Evolutionary conservation across 371 early-diverging fungal genomes (phyloP), one percentile per base, ranked within the genome.

Genomic region (Mucor sp.): DNA sequence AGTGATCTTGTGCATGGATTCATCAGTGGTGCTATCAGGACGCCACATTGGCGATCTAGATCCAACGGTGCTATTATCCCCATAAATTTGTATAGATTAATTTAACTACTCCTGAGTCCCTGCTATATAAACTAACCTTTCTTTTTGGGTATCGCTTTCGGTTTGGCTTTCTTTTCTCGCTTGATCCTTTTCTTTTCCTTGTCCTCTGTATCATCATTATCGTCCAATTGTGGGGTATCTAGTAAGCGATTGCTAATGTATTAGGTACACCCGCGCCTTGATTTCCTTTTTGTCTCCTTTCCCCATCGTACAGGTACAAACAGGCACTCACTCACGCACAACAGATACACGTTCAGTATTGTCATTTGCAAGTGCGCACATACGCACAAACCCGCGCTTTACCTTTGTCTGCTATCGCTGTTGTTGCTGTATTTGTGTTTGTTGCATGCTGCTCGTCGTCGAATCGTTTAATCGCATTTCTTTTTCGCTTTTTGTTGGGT

Each of bases 41-140:
- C 93, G 57, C 94, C 94, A 71, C 94, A 94, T 67, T 94, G 94
- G 65, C 84, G 88, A 74, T 93, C 93, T 66, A 94, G 74, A 71
- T 94, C 93, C 74, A 94, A 68, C 3, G 89, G 91, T 0, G 83
- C 88, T 83, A 30, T 17, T 30, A 37, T 37, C 14, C 6, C 32
- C 55, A 43, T 43, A 14, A 8, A 43, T 50, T 25, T 50, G 25
- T 25, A 19, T 6, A 50, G 21, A 50, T 50, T 50, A 50, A 50
- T 23, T n/a, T 50, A 23, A 12, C 21, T 7, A 47, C 32, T 63
- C 28, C 53, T 25, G 21, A 19, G 3, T 44, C n/a, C 44, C n/a
- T 44, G n/a, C 14, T 37, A 37, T 37, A 58, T n/a, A 58, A 60
- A n/a, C 39, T 3, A 25, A 60, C 60, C 60, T 66, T 66, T 59